These are phyloP conservation scores for Fusarium xylarioides DNA, from an alignment of 2,329 filamentous ascomycete species.

Conservation along the genomic window DNA sequence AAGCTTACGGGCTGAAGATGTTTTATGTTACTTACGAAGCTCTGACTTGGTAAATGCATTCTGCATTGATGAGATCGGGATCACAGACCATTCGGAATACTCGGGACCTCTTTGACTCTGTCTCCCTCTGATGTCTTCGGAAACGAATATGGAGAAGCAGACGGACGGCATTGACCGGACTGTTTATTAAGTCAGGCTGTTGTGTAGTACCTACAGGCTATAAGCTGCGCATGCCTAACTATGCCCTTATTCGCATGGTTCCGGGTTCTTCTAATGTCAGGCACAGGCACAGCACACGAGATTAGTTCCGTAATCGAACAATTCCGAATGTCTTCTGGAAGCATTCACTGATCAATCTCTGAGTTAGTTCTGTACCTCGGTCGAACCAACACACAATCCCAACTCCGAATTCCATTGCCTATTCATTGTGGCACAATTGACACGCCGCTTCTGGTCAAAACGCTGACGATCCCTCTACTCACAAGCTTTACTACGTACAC, in stretches of 20 bases:
- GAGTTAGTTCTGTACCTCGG: background rate
- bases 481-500: background rate
- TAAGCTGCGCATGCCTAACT: background rate
- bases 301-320: constrained; percentile 18
- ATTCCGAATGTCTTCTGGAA: constrained; percentile 25
- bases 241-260: background rate
- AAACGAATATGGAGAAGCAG: background rate
- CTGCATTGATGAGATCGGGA: constrained; percentile 10
- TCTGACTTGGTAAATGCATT: background rate
- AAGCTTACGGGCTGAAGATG: background rate
- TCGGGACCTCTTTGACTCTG: background rate
- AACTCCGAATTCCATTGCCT: constrained; percentile 3
- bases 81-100: constrained; percentile 8
- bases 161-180: background rate
- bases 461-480: background rate
- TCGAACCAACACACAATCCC: background rate
- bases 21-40: background rate
- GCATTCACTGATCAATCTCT: background rate
- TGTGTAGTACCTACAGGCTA: background rate
- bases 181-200: background rate
- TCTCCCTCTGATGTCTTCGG: background rate
- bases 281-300: background rate
- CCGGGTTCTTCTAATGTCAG: constrained; percentile 6
- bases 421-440: background rate
- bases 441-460: background rate